These are phyloP conservation scores for Talaromyces thailandensis DNA, from an alignment of 495 filamentous ascomycete species.

Conservation along the genomic window DNA sequence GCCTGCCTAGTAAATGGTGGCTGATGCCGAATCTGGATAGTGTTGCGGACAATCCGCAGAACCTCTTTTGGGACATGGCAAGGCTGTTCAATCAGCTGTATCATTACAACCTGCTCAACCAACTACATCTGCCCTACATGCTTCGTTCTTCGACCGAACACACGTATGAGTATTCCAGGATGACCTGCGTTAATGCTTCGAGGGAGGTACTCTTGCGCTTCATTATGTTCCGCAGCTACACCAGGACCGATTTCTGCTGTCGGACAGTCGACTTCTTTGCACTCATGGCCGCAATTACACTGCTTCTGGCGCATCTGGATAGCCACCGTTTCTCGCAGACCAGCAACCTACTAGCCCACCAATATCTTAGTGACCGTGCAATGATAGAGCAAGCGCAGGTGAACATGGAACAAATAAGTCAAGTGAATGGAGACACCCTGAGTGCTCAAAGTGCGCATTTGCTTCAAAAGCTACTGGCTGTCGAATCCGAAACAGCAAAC, in stretches of 20 bases:
- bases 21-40: conserved; percentile 10
- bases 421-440: conserved; percentile 13
- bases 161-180: conserved; percentile 21
- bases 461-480: conserved; percentile 18
- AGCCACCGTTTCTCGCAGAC: neutral
- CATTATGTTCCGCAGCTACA: conserved; percentile 23
- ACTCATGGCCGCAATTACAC: conserved; percentile 35
- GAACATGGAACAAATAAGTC: conserved; percentile 22
- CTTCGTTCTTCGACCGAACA: conserved; percentile 7
- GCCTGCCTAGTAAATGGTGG: conserved; percentile 30
- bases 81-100: conserved; percentile 26
- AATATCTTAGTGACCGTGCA: conserved; percentile 29
- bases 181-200: conserved; percentile 33
- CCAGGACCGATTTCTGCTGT: conserved; percentile 25
- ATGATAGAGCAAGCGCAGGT: conserved; percentile 32
- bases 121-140: conserved; percentile 21
- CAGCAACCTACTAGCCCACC: conserved; percentile 24
- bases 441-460: conserved; percentile 27
- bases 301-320: conserved; percentile 13
- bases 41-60: conserved; percentile 3
- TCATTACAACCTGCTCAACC: conserved; percentile 30
- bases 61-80: conserved; percentile 13
- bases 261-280: conserved; percentile 39
- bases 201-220: conserved; percentile 35
- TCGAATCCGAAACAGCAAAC: conserved; percentile 14